Base-by-base conservation (phyloP, 176 grass and related monocot species). In the Lolium multiflorum region DNA sequence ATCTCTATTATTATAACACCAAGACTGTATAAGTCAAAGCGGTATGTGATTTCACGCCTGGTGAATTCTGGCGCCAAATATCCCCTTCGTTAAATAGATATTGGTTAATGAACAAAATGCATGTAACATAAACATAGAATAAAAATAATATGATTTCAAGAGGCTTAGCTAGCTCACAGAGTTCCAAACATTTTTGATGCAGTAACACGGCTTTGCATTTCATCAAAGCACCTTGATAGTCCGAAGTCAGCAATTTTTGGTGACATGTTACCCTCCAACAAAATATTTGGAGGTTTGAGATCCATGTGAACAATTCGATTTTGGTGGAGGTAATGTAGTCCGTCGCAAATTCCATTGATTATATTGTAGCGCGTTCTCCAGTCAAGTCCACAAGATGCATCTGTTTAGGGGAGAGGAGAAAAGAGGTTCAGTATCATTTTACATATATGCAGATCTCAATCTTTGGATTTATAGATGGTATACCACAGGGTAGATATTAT, bases 201-300 rank as follows among this genome's bases (percentile, higher is more conserved):
- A 65, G 15, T 7, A 65, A 6, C 12, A 0, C 12, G 25, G 0
- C 62, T 65, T 28, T 65, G 62, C 24, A 3, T 65, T 31, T 31
- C 62, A 31, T 31, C 62, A 31, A 65, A 65, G 6, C 25, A 3
- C 2, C 66, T 41, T 43, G 66, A 10, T 70, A 70, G 4, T 18
- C 35, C 66, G 11, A 70, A 70, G 2, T 43, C 66, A 0, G 16
- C 7, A 17, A 70, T 70, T 70, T n/a, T n/a, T n/a, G n/a, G n/a
- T n/a, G n/a, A n/a, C n/a, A n/a, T n/a, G n/a, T n/a, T n/a, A n/a
- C n/a, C 0, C 39, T 70, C 66, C 25, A 65, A 31, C 3, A 65
- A 65, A 65, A 65, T 65, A 25, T 65, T 65, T 65, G 62, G 24
- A 31, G 66, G 66, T 43, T 70, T 70, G 43, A 70, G 66, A 41